Base-by-base conservation (phyloP, 495 filamentous ascomycete genomes). In the Mytilinidion resinicola region DNA sequence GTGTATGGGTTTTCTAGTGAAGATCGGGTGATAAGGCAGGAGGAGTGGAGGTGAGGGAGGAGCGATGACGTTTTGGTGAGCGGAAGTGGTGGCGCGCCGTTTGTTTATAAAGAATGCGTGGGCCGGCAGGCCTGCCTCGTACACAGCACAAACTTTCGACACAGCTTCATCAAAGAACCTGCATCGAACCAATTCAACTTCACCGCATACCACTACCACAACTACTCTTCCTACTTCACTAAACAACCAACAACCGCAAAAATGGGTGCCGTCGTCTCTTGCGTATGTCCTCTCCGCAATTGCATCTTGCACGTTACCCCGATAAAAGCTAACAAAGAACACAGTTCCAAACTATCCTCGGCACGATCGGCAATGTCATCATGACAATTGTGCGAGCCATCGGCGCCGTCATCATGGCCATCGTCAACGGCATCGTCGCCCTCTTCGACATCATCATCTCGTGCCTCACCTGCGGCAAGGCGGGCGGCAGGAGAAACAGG, bases 241-340 rank as follows among this genome's bases (percentile, higher is more conserved):
- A 2, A 30, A 2, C 25, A 30, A 43, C 43, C 9, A 41, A 60
- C 59, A 38, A 62, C 68, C 54, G 60, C 70, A 78, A 88, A 76
- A 69, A 97, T 97, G 92, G 92, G 92, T 77, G 91, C 89, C 76
- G 88, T 96, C 72, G 81, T 95, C 59, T 96, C 90, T 74, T 96
- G 92, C 67, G 92, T 97, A 91, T 64, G 90, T 85, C 42, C 39
- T 55, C 17, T 37, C 38, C 51, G 48, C 49, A 34, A 50, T 48
- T 60, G 50, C 19, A 20, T n/a, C 43, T 34, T 20, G 12, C 19
- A 35, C 34, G 15, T 37, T 19, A n/a, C n/a, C n/a, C n/a, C n/a
- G n/a, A n/a, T n/a, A n/a, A 42, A 12, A 4, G 39, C 39, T 68
- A 61, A 69, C 57, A 57, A 11, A 20, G 20, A 48, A 46, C 34